Evolutionary conservation across 371 early-diverging fungal species (phyloP).

Genomic region (Phascolomyces articulosus): DNA sequence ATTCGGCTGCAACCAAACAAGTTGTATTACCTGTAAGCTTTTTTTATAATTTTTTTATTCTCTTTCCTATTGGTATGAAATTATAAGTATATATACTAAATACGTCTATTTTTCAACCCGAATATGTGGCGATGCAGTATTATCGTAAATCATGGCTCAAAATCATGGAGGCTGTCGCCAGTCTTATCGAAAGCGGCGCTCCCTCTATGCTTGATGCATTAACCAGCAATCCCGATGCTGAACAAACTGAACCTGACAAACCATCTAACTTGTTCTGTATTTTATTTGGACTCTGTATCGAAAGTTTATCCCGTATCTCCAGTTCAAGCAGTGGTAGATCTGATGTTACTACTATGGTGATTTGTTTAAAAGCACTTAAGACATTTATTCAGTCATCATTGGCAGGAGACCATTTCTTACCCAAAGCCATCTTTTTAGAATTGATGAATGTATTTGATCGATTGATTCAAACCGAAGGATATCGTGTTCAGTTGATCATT

Average conservation of each 20-base stretch:
- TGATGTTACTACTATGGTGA: slow-evolving; percentile 34
- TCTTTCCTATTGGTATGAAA: no score
- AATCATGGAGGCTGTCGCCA: slow-evolving; percentile 60
- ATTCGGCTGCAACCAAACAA: slow-evolving; percentile 54
- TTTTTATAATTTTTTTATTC: neutral
- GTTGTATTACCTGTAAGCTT: slow-evolving; percentile 62
- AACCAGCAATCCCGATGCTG: slow-evolving; percentile 36
- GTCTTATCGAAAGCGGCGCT: slow-evolving; percentile 43
- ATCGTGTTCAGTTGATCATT: slow-evolving; percentile 46
- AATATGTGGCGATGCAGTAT: no score
- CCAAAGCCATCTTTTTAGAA: slow-evolving; percentile 64
- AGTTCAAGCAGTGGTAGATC: slow-evolving; percentile 38
- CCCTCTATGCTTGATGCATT: slow-evolving; percentile 51
- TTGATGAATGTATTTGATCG: slow-evolving; percentile 68
- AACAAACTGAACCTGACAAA: slow-evolving; percentile 20
- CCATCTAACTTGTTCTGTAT: slow-evolving; percentile 58
- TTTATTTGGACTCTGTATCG: slow-evolving; percentile 69
- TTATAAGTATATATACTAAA: no score
- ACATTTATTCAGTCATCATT: slow-evolving; percentile 48
- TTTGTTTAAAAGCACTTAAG: slow-evolving; percentile 42
- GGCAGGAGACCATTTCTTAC: slow-evolving; percentile 43
- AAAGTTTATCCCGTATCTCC: slow-evolving; percentile 56
- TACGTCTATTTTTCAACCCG: no score
- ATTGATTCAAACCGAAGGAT: slow-evolving; percentile 56
- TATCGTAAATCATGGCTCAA: slow-evolving; percentile 60